Evolutionary conservation across 2,329 filamentous ascomycete genomes (phyloP), one percentile per base, ranked within the genome.

Genomic region (Aspergillus sp.): DNA sequence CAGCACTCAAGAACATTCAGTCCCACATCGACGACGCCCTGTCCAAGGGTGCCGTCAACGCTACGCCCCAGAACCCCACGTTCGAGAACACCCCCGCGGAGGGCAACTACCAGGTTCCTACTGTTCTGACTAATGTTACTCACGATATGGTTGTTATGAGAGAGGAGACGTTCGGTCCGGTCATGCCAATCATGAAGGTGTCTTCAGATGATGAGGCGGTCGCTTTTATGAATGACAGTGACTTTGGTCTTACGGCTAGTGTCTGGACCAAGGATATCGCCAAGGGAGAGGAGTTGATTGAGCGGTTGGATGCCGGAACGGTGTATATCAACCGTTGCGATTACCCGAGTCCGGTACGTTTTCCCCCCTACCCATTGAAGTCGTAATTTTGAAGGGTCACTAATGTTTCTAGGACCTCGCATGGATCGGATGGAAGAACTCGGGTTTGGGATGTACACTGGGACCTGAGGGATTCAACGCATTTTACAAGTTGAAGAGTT

Each of bases 371-470:
- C 3, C 32, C 4, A 13, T 13, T 30, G 50, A 6, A 5, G 15
- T 6, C 4, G 15, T 5, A 4, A 9, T 45, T 4, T 32, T 10
- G 2, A 23, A 56, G 8, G 10, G 28, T 8, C 43, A 21, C 50
- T 23, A 7, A 17, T 67, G 2, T 8, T 12, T 30, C 3, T 43
- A 93, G 91, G 91, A 95, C 76, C 85, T 95, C 67, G 91, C 91
- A 9, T 95, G 91, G 91, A 93, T 91, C 3, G 93, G 93, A 6
- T 96, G 91, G 91, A 97, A 97, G 82, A 90, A 95, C 73, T 96
- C 92, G 57, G 92, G 93, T 63, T 91, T 91, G 78, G 93, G 93
- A 32, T 89, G 91, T 70, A 96, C 92, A 8, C 79, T 97, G 69
- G 92, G 91, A 77, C 89, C 83, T 67, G 94, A 91, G 70, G 93